Conservation (phyloP, 164 flowering plant genomes). For the Chloranthus sessilifolius region DNA sequence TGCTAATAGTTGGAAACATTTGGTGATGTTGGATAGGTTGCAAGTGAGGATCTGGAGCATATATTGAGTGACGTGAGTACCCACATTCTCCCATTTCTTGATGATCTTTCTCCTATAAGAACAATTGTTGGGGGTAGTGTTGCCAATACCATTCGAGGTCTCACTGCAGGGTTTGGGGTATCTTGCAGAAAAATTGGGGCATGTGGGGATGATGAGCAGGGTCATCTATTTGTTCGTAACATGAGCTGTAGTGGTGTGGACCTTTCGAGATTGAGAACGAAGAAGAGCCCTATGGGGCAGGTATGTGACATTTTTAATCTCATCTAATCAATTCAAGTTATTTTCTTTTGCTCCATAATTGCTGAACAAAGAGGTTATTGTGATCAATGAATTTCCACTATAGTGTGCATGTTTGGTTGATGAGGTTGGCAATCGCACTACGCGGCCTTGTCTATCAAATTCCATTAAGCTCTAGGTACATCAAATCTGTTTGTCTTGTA, state of each 20-base stretch:
- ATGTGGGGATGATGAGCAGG: conserved; percentile 87
- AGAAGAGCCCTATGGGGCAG: conserved; percentile 77
- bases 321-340: background rate
- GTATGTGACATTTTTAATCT: conserved; percentile 24
- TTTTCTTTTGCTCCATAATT: background rate
- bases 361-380: background rate
- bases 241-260: conserved; percentile 66
- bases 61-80: conserved; percentile 53
- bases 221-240: conserved; percentile 52
- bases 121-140: conserved; percentile 95
- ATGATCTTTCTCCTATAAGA: conserved; percentile 42
- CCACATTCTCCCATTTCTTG: conserved; percentile 40
- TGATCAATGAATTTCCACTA: background rate
- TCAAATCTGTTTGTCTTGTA: background rate
- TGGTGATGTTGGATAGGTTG: conserved; percentile 42
- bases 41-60: conserved; percentile 58
- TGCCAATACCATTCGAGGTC: conserved; percentile 87
- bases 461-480: conserved; percentile 85
- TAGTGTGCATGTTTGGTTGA: conserved; percentile 98
- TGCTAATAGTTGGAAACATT: background rate
- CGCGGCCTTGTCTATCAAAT: conserved; percentile 84
- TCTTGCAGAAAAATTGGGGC: conserved; percentile 80
- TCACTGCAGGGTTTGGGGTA: conserved; percentile 73
- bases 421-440: conserved; percentile 82
- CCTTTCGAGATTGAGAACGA: conserved; percentile 63